These are phyloP conservation scores for Lipomyces oligophaga DNA, from an alignment of 805 yeast genomes.

Conservation along the genomic window DNA sequence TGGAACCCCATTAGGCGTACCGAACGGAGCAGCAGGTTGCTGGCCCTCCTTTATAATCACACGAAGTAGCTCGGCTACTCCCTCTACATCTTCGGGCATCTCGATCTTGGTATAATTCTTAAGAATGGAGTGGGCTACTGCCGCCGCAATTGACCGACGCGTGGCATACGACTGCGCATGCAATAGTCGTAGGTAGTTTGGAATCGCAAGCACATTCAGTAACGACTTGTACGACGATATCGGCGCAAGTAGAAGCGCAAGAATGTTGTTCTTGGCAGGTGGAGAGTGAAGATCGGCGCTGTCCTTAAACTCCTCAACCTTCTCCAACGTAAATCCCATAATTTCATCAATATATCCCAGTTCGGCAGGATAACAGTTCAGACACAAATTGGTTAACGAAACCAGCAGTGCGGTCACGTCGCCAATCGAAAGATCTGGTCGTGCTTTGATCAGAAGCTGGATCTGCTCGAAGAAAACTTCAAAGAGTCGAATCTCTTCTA, in stretches of 20 bases:
- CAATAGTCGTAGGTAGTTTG: slow-evolving; percentile 53
- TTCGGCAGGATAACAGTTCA: slow-evolving; percentile 63
- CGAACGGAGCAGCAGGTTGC: slow-evolving; percentile 31
- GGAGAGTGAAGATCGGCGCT: slow-evolving; percentile 31
- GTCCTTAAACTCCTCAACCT: slow-evolving; percentile 33
- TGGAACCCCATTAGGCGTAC: slow-evolving; percentile 10
- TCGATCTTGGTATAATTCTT: slow-evolving; percentile 40
- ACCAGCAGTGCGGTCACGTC: slow-evolving; percentile 64
- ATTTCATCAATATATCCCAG: slow-evolving; percentile 58
- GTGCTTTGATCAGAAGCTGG: slow-evolving; percentile 49
- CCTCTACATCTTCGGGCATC: slow-evolving; percentile 51
- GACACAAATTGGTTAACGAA: slow-evolving; percentile 59
- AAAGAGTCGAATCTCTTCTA: slow-evolving; percentile 45
- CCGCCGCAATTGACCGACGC: slow-evolving; percentile 57
- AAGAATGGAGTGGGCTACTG: slow-evolving; percentile 58
- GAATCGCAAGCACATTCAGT: slow-evolving; percentile 39
- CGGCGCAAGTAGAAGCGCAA: slow-evolving; percentile 37
- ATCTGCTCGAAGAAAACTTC: slow-evolving; percentile 65
- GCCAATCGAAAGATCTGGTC: slow-evolving; percentile 63
- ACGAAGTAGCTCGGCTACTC: slow-evolving; percentile 55
- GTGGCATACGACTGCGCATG: slow-evolving; percentile 49
- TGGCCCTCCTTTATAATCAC: slow-evolving; percentile 48
- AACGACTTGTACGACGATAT: slow-evolving; percentile 36
- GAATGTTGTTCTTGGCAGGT: slow-evolving; percentile 33
- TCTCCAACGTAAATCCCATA: slow-evolving; percentile 46